phyloP scores from a whole-genome alignment of 768 basidiomycete species.

The Trametes cinnabarina region DNA sequence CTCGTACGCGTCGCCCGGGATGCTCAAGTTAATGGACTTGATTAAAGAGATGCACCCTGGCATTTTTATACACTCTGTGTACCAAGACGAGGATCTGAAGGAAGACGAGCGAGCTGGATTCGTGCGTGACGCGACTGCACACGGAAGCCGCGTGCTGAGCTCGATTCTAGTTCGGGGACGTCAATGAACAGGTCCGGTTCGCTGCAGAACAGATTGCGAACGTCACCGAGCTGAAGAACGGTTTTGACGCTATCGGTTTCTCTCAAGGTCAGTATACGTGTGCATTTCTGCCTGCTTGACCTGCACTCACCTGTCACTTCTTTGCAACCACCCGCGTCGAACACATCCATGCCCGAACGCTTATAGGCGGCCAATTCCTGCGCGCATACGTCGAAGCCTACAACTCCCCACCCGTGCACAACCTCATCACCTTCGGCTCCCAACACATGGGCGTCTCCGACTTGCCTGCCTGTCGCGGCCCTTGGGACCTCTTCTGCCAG shows the following conservation, averaged over 20 bases:
- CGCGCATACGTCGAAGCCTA: constrained; percentile 80
- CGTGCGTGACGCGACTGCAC: constrained; percentile 43
- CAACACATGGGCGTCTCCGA: constrained; percentile 87
- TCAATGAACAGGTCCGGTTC: constrained; percentile 63
- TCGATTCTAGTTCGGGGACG: constrained; percentile 67
- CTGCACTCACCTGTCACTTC: too few relatives aligned
- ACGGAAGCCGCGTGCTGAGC: too few relatives aligned
- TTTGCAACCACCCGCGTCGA: too few relatives aligned
- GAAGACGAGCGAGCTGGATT: constrained; percentile 69
- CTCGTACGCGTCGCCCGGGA: constrained; percentile 68
- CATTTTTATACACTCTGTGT: constrained; percentile 75
- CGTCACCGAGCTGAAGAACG: constrained; percentile 60
- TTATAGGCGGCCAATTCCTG: constrained; percentile 83
- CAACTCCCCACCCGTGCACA: constrained; percentile 71
- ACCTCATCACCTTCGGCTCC: constrained; percentile 84
- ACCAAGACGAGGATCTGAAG: constrained; percentile 58
- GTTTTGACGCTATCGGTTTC: constrained; percentile 87
- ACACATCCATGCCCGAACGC: too few relatives aligned
- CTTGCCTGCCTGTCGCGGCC: constrained; percentile 55
- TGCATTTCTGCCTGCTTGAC: not conserved
- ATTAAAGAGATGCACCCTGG: constrained; percentile 67
- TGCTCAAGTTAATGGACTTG: constrained; percentile 58
- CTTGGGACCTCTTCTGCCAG: constrained; percentile 69
- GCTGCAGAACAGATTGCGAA: constrained; percentile 64
- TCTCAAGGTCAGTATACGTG: constrained; percentile 60